These are phyloP conservation scores for Alternaria gansuensis DNA, from an alignment of 2,329 filamentous ascomycete genomes.

Conservation along the genomic window DNA sequence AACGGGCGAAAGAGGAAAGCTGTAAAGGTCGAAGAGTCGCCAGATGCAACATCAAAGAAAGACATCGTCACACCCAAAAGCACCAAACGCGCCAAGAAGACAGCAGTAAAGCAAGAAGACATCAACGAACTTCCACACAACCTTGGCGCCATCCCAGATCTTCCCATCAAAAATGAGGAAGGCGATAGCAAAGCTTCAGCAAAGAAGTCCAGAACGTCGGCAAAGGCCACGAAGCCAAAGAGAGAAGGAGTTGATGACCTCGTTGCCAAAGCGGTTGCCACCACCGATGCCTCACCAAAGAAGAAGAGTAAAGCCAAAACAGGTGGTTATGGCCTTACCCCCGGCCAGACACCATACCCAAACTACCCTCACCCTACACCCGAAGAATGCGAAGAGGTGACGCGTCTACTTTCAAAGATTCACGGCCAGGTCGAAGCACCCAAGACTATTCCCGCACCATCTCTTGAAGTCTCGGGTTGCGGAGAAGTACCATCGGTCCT, in stretches of 20 bases:
- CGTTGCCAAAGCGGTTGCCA: constrained; percentile 38
- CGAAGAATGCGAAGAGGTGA: constrained; percentile 75
- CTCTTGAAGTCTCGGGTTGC: constrained; percentile 74
- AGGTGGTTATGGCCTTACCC: constrained; percentile 57
- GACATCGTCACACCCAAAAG: constrained; percentile 31
- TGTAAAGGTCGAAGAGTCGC: constrained; percentile 32
- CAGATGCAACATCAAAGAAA: constrained; percentile 13
- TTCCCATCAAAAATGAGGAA: constrained; percentile 22
- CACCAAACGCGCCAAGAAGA: constrained; percentile 51
- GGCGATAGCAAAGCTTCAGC: constrained; percentile 16
- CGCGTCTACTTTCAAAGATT: constrained; percentile 68
- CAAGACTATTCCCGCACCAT: constrained; percentile 72
- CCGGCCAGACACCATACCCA: constrained; percentile 71
- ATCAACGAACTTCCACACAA: constrained; percentile 65
- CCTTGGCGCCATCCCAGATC: constrained; percentile 53
- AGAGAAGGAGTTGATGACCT: constrained; percentile 36
- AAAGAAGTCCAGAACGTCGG: constrained; percentile 33
- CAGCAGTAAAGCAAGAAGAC: constrained; percentile 52
- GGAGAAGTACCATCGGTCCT: constrained; percentile 72
- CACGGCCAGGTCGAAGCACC: constrained; percentile 74
- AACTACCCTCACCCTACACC: constrained; percentile 70
- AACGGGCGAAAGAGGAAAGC: constrained; percentile 42
- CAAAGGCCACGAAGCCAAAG: constrained; percentile 31
- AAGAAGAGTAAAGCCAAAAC: constrained; percentile 51
- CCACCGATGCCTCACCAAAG: constrained; percentile 46